Base-by-base conservation (phyloP, 1,284 basidiomycete genomes). In the Cutaneotrichosporon mucoides region DNA sequence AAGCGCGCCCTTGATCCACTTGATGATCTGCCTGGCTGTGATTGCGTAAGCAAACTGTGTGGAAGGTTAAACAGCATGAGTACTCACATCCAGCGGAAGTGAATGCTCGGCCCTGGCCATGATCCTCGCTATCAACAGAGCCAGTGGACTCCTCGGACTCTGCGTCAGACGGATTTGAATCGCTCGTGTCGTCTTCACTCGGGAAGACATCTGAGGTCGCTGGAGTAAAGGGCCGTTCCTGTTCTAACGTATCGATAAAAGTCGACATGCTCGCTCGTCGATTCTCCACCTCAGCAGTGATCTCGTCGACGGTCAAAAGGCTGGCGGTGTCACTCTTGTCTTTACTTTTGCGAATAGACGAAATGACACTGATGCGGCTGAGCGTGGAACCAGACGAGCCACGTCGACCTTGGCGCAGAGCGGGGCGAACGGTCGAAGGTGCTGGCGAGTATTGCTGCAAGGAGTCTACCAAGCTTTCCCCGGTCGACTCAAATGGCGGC, bases 1-100 rank as follows among this genome's bases (percentile, higher is more conserved):
- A 63, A 99, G 84, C 3, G 95, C 95, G 53, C 96, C 96, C 70
- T 96, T 97, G 80, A 98, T 94, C 96, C 96, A 99, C 78, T 97
- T 96, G 75, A 89, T 90, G 11, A 85, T 89, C 79, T 80, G 79
- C 62, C 82, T 83, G 55, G 80, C 80, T 82, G 64, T 0, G n/a
- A 13, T 15, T 35, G 4, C 2, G 41, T 65, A 52, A 66, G 64
- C 42, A 11, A 15, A 5, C 16, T 8, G 13, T 15, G 15, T 24
- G 37, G 9, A 33, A 41, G 4, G 7, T 7, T n/a, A 13, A n/a
- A 7, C 36, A 15, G 24, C 24, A 24, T 24, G 24, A 24, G 24
- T 24, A 75, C 81, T 76, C 67, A 87, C 86, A 84, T 73, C 85
- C 85, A 60, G 82, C 84, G 1, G 86, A 87, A 45, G 83, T 86